Base-by-base conservation (phyloP, 1,284 basidiomycete species). In the Psilocybe mexicana region DNA sequence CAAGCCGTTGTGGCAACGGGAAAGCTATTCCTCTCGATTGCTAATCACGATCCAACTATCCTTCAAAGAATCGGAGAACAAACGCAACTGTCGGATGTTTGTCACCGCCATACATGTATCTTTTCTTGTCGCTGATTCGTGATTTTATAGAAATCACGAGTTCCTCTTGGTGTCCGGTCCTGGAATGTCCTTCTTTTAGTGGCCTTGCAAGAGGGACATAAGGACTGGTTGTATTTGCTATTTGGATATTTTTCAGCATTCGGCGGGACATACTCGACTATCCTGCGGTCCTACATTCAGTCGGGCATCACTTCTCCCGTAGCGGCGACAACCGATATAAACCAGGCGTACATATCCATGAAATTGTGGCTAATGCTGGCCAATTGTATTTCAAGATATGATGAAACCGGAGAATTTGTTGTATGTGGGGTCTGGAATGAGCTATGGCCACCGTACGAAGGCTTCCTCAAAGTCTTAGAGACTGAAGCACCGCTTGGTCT, bases 281-380 rank as follows among this genome's bases (percentile, higher is more conserved):
- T 79, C 2, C 70, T 89, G 54, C 71, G 74, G 36, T 63, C 62
- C 26, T 76, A 76, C 61, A 65, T 73, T 12, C 74, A 74, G 40
- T 68, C 69, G 8, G 72, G 72, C 4, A 66, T 68, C 14, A 67
- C 62, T 25, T 67, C 69, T 11, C 61, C 72, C 14, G 78, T 81
- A 44, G 67, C 74, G 18, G 78, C 78, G 2, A 79, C 81, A 44
- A 76, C 76, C 0, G 85, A 87, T 60, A 77, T 90, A 54, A 88
- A 87, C 66, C 81, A 86, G 63, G 85, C 84, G 2, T 87, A 86
- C 64, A 79, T 84, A 30, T 77, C 85, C 1, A 80, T 89, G 64
- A 89, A 87, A 66, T 70, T 88, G 2, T 90, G 88, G 88, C 69
- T 90, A 8, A 69, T 89, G 57, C 70, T 89, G 11, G 80, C 79